A percentile compares a stretch with the other conserved stretches of the same genome.
phyloP scores from a whole-genome alignment of 495 filamentous ascomycete genomes.

The Rhypophila decipiens region DNA sequence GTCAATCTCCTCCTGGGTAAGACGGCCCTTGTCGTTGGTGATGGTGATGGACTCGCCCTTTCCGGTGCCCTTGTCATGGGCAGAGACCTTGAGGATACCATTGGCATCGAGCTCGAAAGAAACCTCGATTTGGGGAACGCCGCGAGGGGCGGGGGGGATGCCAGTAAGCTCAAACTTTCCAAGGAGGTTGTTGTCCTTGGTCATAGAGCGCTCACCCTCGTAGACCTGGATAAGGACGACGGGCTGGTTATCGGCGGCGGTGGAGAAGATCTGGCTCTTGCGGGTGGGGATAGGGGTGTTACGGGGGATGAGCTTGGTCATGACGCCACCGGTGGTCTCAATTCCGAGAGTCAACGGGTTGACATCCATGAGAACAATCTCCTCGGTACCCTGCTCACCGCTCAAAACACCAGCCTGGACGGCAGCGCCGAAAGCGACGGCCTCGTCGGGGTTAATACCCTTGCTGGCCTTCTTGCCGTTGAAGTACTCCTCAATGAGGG shows the following conservation, averaged over 20 bases:
- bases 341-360: slow-evolving; percentile 98
- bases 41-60: slow-evolving; percentile 96
- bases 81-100: slow-evolving; percentile 93
- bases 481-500: slow-evolving; percentile 94
- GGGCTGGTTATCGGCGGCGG: slow-evolving; percentile 95
- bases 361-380: slow-evolving; percentile 92
- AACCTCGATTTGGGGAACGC: slow-evolving; percentile 96
- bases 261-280: slow-evolving; percentile 98
- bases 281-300: slow-evolving; percentile 94
- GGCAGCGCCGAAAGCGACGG: slow-evolving; percentile 93
- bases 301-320: slow-evolving; percentile 95
- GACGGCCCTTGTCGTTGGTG: slow-evolving; percentile 96
- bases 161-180: slow-evolving; percentile 97
- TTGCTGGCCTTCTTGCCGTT: slow-evolving; percentile 91
- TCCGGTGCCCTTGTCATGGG: slow-evolving; percentile 93
- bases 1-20: slow-evolving; percentile 94
- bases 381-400: slow-evolving; percentile 70
- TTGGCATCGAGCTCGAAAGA: slow-evolving; percentile 97
- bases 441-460: slow-evolving; percentile 98
- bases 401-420: slow-evolving; percentile 95
- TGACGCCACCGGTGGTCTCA: slow-evolving; percentile 95
- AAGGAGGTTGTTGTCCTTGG: slow-evolving; percentile 92
- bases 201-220: slow-evolving; percentile 94
- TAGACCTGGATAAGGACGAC: slow-evolving; percentile 96
- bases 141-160: slow-evolving; percentile 89